These are phyloP conservation scores for Lepidium sativum DNA, from an alignment of 345 rosid species.

Conservation along the genomic window DNA sequence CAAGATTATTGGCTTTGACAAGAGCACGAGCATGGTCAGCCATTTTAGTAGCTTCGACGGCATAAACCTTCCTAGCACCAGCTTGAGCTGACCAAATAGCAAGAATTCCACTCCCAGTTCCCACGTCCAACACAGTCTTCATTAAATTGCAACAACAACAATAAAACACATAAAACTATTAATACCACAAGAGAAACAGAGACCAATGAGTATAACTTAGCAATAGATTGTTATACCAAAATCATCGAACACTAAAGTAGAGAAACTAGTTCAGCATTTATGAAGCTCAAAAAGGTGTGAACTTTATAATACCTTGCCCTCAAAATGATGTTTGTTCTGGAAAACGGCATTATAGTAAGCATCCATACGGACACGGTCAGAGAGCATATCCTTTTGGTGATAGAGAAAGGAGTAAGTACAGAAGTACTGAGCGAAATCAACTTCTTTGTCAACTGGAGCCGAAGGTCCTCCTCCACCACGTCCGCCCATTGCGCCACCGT, in stretches of 20 bases:
- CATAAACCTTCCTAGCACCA: slow-evolving; percentile 96
- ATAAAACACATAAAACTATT: too few relatives aligned
- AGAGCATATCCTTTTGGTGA: slow-evolving; percentile 99
- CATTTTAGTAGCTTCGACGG: slow-evolving; percentile 94
- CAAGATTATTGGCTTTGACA: slow-evolving; percentile 67
- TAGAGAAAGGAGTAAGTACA: slow-evolving; percentile 81
- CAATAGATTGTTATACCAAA: not conserved
- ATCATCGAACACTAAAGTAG: not conserved
- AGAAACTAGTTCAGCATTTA: not conserved
- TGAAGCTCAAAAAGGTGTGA: not conserved
- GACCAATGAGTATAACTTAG: not conserved
- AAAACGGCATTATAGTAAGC: slow-evolving; percentile 76
- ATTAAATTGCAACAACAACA: too few relatives aligned
- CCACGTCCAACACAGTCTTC: slow-evolving; percentile 93
- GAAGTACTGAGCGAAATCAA: slow-evolving; percentile 82
- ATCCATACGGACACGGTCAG: slow-evolving; percentile 97
- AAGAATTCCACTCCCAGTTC: slow-evolving; percentile 97
- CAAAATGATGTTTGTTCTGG: slow-evolving; percentile 69
- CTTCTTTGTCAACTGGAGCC: slow-evolving; percentile 67
- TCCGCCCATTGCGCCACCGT: slow-evolving; percentile 38
- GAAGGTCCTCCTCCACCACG: slow-evolving; percentile 29
- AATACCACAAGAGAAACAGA: not conserved
- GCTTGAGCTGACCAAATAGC: slow-evolving; percentile 99
- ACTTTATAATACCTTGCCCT: slow-evolving; percentile 53
- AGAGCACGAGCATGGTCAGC: slow-evolving; percentile 86